These are phyloP conservation scores for Mycena vitilis DNA, from an alignment of 768 basidiomycete species.

Conservation along the genomic window DNA sequence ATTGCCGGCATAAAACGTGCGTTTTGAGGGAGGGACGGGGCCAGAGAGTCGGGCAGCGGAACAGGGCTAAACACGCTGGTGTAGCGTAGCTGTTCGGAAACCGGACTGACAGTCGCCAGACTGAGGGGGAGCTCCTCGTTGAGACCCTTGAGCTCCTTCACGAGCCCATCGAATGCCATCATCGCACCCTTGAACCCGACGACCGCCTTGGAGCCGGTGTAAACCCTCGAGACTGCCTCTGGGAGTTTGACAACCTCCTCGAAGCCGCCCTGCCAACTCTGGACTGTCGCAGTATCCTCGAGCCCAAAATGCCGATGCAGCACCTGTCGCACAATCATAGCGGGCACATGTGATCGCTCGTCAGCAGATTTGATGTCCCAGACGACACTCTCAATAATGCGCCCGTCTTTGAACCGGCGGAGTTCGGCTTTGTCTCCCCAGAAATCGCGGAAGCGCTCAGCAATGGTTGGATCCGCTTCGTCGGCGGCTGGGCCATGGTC, in stretches of 20 bases:
- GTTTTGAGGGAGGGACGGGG: conserved; percentile 63
- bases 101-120: conserved; percentile 79
- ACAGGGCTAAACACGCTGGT: conserved; percentile 86
- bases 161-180: conserved; percentile 82
- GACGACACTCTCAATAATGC: conserved; percentile 93
- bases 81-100: conserved; percentile 82
- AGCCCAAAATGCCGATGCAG: conserved; percentile 84
- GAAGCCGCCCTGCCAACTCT: conserved; percentile 68
- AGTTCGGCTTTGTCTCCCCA: conserved; percentile 96
- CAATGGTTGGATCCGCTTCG: conserved; percentile 61
- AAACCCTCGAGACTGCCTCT: conserved; percentile 59
- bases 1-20: conserved; percentile 78
- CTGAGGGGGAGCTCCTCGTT: conserved; percentile 81
- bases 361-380: conserved; percentile 90
- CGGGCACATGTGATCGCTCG: conserved; percentile 83
- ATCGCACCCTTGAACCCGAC: conserved; percentile 81
- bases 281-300: conserved; percentile 53
- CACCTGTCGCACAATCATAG: conserved; percentile 78
- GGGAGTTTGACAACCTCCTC: conserved; percentile 72
- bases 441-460: conserved; percentile 77
- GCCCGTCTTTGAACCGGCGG: conserved; percentile 95
- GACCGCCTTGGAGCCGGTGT: conserved; percentile 51
- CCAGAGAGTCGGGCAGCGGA: conserved; percentile 68
- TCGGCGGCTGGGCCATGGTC: conserved; percentile 91
- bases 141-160: conserved; percentile 79